Evolutionary conservation across 2,329 filamentous ascomycete species (phyloP), one percentile per base, ranked within the genome.

Genomic region (Aspergillus sp.): DNA sequence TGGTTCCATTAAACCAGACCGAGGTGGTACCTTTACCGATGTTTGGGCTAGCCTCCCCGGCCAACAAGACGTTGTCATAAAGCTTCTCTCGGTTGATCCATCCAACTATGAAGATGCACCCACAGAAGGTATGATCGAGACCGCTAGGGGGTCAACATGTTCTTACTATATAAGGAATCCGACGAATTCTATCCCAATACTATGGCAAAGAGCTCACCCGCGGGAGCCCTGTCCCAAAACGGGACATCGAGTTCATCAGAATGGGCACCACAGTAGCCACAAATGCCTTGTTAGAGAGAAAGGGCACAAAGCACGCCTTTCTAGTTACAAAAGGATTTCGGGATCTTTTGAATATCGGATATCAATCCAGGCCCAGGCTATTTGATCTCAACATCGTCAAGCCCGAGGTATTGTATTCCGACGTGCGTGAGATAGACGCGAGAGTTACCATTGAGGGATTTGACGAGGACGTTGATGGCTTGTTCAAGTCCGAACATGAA

Each of bases 251-350:
- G 14, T 65, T 58, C 2, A 95, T 96, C 71, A 87, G 92, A 56
- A 96, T 96, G 91, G 92, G 92, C 49, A 96, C 92, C 3, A 96
- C 92, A 0, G 91, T 96, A 12, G 92, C 91, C 7, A 96, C 92
- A 1, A 96, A 96, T 72, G 92, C 92, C 0, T 76, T 96, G 58
- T 81, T 96, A 3, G 92, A 96, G 75, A 82, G 92, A 60, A 96
- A 95, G 73, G 92, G 92, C 53, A 90, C 94, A 77, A 85, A 85
- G 67, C 91, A 92, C 69, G 92, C 90, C 11, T 84, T 96, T 77
- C 84, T 96, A 0, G 90, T 94, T 14, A 96, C 91, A 1, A 88
- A 87, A 67, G 92, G 92, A 0, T 96, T 96, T 80, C 87, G 85
- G 63, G 91, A 96, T 73, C 92, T 91, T 63, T 78, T 96, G 26